phyloP scores from a whole-genome alignment of 164 flowering plant genomes.

The Malania oleifera region DNA sequence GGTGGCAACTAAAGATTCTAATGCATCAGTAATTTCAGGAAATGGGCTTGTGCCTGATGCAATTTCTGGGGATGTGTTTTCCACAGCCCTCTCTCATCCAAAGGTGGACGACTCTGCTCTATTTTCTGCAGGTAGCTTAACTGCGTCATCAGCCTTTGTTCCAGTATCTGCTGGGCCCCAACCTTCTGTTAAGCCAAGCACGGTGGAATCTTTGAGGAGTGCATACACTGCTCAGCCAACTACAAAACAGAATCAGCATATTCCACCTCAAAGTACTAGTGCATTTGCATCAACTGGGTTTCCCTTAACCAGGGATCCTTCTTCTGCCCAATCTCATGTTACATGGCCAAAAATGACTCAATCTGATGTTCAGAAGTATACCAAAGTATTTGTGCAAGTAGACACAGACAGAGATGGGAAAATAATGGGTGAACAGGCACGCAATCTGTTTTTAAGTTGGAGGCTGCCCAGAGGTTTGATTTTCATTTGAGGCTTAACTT shows the following conservation, averaged over 20 bases:
- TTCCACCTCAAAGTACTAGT: slow-evolving; percentile 32
- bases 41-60: slow-evolving; percentile 61
- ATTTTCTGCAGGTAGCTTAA: slow-evolving; percentile 31
- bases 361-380: slow-evolving; percentile 78
- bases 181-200: slow-evolving; percentile 39
- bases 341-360: slow-evolving; percentile 93
- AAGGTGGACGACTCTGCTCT: slow-evolving; percentile 34
- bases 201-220: slow-evolving; percentile 55
- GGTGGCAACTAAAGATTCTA: slow-evolving; percentile 41
- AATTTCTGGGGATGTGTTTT: slow-evolving; percentile 62
- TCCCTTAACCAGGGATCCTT: slow-evolving; percentile 33
- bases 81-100: slow-evolving; percentile 32
- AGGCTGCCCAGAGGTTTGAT: slow-evolving; percentile 95
- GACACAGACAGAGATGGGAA: slow-evolving; percentile 93
- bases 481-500: too few relatives aligned
- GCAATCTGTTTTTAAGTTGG: slow-evolving; percentile 91
- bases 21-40: slow-evolving; percentile 43
- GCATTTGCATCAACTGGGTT: slow-evolving; percentile 34
- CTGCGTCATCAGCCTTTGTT: slow-evolving; percentile 40
- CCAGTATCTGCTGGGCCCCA: slow-evolving; percentile 45
- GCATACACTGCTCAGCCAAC: slow-evolving; percentile 32
- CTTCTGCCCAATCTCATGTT: slow-evolving; percentile 43
- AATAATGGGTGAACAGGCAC: slow-evolving; percentile 93
- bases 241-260: slow-evolving; percentile 35
- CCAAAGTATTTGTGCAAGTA: slow-evolving; percentile 80